These are phyloP conservation scores for Daldinia sp. DNA, from an alignment of 2,329 filamentous ascomycete species.

Conservation along the genomic window DNA sequence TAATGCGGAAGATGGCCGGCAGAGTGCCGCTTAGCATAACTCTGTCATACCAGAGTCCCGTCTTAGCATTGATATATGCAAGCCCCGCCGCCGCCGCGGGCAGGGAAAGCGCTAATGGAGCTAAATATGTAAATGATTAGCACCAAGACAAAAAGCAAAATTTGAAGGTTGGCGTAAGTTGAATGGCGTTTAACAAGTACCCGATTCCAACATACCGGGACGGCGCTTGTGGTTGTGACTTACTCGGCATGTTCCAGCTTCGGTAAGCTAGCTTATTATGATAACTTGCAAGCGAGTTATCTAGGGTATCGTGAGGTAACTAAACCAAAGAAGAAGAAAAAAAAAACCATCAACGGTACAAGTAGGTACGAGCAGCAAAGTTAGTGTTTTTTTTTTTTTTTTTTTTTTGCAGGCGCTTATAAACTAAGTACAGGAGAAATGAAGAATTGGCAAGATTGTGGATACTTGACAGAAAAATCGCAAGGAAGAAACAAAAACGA, in stretches of 20 bases:
- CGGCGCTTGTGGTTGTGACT: constrained; percentile 13
- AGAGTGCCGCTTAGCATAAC: constrained; percentile 68
- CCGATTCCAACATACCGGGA: background rate
- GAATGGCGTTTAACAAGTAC: background rate
- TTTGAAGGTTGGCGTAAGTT: background rate
- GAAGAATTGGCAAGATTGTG: background rate
- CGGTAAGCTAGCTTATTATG: background rate
- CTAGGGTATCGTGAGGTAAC: background rate
- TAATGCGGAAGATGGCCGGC: constrained; percentile 58
- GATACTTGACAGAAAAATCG: background rate
- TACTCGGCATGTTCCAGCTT: constrained; percentile 35
- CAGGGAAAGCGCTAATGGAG: constrained; percentile 65
- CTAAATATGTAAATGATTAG: constrained; percentile 53
- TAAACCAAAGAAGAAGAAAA: constrained; percentile 9
- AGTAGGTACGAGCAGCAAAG: background rate
- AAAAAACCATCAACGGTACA: background rate
- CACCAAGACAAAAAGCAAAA: background rate
- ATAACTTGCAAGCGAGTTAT: background rate
- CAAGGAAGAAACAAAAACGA: background rate
- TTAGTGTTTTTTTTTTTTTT: too few relatives aligned
- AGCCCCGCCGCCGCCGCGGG: constrained; percentile 74
- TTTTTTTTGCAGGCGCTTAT: background rate
- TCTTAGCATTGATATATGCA: constrained; percentile 84
- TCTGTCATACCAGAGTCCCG: constrained; percentile 74
- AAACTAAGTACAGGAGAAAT: background rate